Evolutionary conservation across 2,329 filamentous ascomycete species (phyloP), one percentile per base, ranked within the genome.

Genomic region (Talaromyces sp.): DNA sequence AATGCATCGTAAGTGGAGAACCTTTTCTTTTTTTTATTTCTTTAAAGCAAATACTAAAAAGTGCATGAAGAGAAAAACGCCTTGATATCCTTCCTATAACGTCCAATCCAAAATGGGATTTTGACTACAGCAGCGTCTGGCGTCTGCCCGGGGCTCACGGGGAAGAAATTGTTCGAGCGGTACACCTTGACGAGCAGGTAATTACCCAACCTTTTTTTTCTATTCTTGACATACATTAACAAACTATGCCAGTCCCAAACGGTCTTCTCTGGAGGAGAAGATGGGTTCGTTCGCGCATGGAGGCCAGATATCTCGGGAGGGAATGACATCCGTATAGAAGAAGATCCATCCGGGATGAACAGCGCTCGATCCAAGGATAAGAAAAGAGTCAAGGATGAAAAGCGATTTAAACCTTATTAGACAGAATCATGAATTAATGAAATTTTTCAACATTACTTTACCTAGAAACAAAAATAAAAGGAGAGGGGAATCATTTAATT

Each of bases 61-160:
- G 36, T 39, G 2, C 36, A 39, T n/a, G 15, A 56, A 79, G 77
- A 62, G 71, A 75, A 30, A 69, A 73, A 63, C 71, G 71, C n/a
- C 67, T 81, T 11, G 78, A 81, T 63, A 66, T 81, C 44, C 67
- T 80, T 25, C 77, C 76, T 28, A 69, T 80, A 17, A 63, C 69
- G 19, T 66, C 71, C 0, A 67, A 64, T 9, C 73, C 73, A 13
- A 67, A 70, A 22, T 78, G 78, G 73, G 70, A 70, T 36, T 73
- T 80, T 54, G 73, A 78, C 65, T 69, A 71, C 55, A 68, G 71
- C 42, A 76, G 73, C 55, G 66, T 74, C 25, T 76, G 79, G 71
- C 74, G 73, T 28, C 68, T 80, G 42, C 73, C 77, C n/a, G 76
- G 74, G 47, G 78, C 76, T n/a, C 80, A 82, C 67, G 78, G 79